These are phyloP conservation scores for Gossypium davidsonii DNA, from an alignment of 441 rosid genomes.

Conservation along the genomic window DNA sequence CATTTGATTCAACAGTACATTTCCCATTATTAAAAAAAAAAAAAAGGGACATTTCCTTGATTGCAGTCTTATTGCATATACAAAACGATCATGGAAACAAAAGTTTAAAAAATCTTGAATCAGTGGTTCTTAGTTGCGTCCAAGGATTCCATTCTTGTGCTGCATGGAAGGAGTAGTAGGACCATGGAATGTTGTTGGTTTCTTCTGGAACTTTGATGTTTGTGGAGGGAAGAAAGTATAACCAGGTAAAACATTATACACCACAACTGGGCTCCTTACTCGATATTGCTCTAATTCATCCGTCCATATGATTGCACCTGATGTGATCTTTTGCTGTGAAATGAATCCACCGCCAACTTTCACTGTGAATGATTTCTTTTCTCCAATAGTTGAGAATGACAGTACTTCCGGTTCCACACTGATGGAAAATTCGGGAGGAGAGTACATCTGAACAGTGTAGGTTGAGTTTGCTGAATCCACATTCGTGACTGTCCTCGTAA, in stretches of 20 bases:
- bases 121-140: constrained; percentile 9
- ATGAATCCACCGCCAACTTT: constrained; percentile 13
- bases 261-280: constrained; percentile 27
- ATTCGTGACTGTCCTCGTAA: constrained; percentile 41
- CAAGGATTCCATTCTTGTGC: constrained; percentile 26
- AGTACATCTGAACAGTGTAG: constrained; percentile 8
- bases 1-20: no score
- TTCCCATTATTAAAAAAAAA: no score
- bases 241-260: constrained; percentile 28
- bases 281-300: constrained; percentile 15
- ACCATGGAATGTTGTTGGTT: constrained; percentile 11
- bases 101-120: no score
- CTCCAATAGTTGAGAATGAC: constrained; percentile 19
- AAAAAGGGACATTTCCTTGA: no score
- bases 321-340: constrained; percentile 18
- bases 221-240: neutral
- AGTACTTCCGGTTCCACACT: constrained; percentile 21
- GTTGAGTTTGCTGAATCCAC: constrained; percentile 34
- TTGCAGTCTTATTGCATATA: no score
- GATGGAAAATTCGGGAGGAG: constrained; percentile 16
- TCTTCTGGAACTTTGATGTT: neutral
- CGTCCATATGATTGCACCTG: constrained; percentile 16
- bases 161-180: constrained; percentile 25
- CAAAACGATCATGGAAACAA: no score
- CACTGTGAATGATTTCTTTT: constrained; percentile 20